Base-by-base conservation (phyloP, 2,329 filamentous ascomycete species). In the Dendryphion nanum region DNA sequence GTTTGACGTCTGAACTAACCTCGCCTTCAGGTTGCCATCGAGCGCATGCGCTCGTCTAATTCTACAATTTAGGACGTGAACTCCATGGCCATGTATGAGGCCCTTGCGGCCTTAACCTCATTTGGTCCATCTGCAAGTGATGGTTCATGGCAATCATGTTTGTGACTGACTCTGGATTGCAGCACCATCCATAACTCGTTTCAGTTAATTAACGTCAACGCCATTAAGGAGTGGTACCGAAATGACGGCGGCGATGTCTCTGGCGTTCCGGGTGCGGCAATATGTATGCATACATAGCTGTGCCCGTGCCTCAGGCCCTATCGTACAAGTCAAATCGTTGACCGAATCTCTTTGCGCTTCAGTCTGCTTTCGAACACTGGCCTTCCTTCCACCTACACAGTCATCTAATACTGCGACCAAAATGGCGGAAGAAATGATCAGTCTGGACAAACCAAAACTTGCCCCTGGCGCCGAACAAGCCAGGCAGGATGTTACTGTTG, bases 401-500 rank as follows among this genome's bases (percentile, higher is more conserved):
- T 18, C 7, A 30, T 31, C 13, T 16, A 18, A 18, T 24, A 35
- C 13, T 16, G n/a, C n/a, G n/a, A n/a, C n/a, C n/a, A n/a, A n/a
- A n/a, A 54, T 50, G 48, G 39, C 46, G 5, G 30, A 29, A 32
- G 31, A 20, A 15, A 14, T 24, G 37, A 36, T 18, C 21, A 50
- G 30, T 33, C 40, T 31, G 18, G 32, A 28, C 26, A 40, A 42
- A 30, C 38, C 44, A 15, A 41, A 45, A 33, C 47, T 44, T 20
- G 31, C 41, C 15, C 42, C 38, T 12, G 44, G 44, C 26, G 47
- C 44, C 14, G 49, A 50, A 23, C 40, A 56, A 30, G 31, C 38
- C 5, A 34, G 53, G 24, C 53, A 53, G 30, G 36, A 57, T 42
- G 38, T 44, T 12, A 40, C 45, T 37, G 31, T 53, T 18, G 51